These are phyloP conservation scores for Cryptosporidium tyzzeri DNA, from an alignment of 169 alveolate species.

Conservation along the genomic window DNA sequence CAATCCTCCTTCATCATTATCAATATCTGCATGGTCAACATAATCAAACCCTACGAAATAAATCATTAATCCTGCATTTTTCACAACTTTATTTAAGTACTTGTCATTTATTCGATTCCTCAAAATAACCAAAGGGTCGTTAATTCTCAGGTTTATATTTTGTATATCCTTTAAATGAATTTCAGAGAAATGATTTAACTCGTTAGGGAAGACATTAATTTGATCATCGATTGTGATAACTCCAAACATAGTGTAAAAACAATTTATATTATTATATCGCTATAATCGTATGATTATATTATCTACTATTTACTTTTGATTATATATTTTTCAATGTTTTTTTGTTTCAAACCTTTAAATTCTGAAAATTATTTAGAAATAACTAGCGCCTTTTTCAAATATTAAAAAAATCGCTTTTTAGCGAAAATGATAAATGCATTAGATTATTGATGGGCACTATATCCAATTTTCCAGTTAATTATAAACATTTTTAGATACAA, in stretches of 20 bases:
- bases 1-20: constrained; percentile 37
- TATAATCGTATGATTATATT: background rate
- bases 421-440: no score
- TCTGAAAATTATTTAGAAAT: no score
- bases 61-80: constrained; percentile 59
- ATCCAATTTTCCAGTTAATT: no score
- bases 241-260: constrained; percentile 29
- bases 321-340: background rate
- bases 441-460: no score
- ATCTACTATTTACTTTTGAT: background rate
- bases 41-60: constrained; percentile 37
- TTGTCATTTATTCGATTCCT: constrained; percentile 58
- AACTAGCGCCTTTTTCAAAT: background rate
- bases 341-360: no score
- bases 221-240: constrained; percentile 39
- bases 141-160: background rate
- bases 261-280: background rate
- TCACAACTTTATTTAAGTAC: constrained; percentile 37
- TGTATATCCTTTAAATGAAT: background rate
- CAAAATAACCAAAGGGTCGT: constrained; percentile 20
- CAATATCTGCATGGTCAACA: constrained; percentile 64
- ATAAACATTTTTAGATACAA: no score
- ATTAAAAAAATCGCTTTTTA: background rate
- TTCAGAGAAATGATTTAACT: constrained; percentile 10
- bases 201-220: constrained; percentile 45